Conservation (phyloP, 2,329 filamentous ascomycete species). For the Hymenoscyphus infarciens region DNA sequence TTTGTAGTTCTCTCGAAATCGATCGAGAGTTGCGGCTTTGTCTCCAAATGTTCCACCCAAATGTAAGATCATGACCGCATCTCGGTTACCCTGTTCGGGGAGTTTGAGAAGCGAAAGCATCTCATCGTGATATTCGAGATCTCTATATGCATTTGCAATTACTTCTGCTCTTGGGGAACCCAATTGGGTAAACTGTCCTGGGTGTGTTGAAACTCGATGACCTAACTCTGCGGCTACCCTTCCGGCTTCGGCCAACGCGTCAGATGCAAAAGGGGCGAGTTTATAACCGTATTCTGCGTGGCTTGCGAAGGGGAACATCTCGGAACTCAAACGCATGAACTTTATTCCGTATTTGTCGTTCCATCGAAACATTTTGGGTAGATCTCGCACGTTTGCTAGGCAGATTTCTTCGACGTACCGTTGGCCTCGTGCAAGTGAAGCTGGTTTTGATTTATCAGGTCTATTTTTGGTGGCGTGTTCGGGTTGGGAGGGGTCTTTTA, state of each 20-base stretch:
- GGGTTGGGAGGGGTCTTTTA: slow-evolving; percentile 70
- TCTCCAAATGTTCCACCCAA: slow-evolving; percentile 90
- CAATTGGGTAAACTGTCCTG: slow-evolving; percentile 88
- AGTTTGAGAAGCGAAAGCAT: slow-evolving; percentile 74
- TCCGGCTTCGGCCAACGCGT: slow-evolving; percentile 72
- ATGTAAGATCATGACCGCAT: slow-evolving; percentile 92
- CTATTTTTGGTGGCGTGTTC: slow-evolving; percentile 83
- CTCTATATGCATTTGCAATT: slow-evolving; percentile 70
- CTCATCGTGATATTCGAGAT: slow-evolving; percentile 86
- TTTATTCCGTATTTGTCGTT: slow-evolving; percentile 89
- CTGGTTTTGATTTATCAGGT: slow-evolving; percentile 68
- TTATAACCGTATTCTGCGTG: slow-evolving; percentile 84
- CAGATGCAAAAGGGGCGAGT: slow-evolving; percentile 76
- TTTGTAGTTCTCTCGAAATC: slow-evolving; percentile 52
- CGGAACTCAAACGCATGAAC: slow-evolving; percentile 87
- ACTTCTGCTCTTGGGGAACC: slow-evolving; percentile 78
- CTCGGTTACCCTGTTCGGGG: slow-evolving; percentile 72
- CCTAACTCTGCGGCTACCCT: slow-evolving; percentile 72
- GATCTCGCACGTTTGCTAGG: slow-evolving; percentile 76
- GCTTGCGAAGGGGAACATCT: slow-evolving; percentile 96
- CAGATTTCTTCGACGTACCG: slow-evolving; percentile 74
- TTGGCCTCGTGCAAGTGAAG: slow-evolving; percentile 63
- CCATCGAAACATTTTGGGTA: slow-evolving; percentile 84
- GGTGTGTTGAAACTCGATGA: slow-evolving; percentile 85
- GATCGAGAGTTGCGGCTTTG: slow-evolving; percentile 48